Evolutionary conservation across 148 eudicot species (phyloP), one percentile per base, ranked within the genome.

Genomic region (Drosera capensis): DNA sequence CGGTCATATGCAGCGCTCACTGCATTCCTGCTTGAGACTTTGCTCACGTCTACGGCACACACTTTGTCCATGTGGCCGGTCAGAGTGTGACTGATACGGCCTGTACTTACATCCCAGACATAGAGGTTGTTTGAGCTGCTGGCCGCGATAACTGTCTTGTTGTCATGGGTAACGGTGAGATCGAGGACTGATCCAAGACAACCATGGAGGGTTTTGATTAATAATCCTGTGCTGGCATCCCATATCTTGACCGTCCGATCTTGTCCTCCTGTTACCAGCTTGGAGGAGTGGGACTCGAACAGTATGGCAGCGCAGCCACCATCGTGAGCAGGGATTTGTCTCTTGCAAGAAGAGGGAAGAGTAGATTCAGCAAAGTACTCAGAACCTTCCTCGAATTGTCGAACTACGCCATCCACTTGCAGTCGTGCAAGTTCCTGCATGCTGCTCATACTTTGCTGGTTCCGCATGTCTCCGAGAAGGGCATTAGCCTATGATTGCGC

Each of bases 391-490:
- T 90, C 95, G 51, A 84, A 64, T 54, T 58, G 92, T 52, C 93
- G 92, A 57, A 90, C 82, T 24, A 90, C 77, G 12, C 97, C 97
- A 52, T 90, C 97, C 21, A 90, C 97, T 68, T 90, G 97, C 52
- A 75, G 80, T 47, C 81, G 71, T 42, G 97, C 97, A 39, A 80
- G 77, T 53, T 74, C 75, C 40, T 80, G 72, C 45, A 84, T 73
- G 29, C 73, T 70, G 43, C 64, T 75, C 43, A 68, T 77, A 62
- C 68, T 84, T 13, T 73, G 51, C 55, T 66, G 73, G 58, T 63
- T 65, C 42, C 67, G 75, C 82, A 84, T 78, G 49, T 83, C 93
- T 59, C 75, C 82, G 42, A 75, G 84, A 2, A 80, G 51, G 22
- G 92, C 81, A 71, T 90, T 90, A 20, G 68, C 95, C 97, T 90